Evolutionary conservation across 2,329 filamentous ascomycete species (phyloP).

Genomic region (Pseudogymnoascus pannorum): DNA sequence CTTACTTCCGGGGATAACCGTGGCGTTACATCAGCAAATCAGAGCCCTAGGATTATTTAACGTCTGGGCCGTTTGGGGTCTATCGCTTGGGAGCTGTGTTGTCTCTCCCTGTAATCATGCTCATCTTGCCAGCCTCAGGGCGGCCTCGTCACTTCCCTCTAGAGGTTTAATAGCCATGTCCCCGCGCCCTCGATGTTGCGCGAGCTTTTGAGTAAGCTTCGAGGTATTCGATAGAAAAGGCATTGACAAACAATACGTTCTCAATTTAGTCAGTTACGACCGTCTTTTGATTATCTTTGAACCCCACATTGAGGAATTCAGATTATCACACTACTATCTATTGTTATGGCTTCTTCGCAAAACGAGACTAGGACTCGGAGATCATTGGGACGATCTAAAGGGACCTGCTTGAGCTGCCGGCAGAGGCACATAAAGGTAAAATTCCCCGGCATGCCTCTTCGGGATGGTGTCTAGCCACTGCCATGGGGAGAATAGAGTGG

Average conservation of each 20-base stretch:
- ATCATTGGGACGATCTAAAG: not conserved
- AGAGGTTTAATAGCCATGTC: not conserved
- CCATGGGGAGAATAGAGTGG: not conserved
- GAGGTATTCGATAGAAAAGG: not conserved
- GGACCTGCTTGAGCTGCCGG: not conserved
- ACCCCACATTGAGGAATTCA: not conserved
- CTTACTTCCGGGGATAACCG: not conserved
- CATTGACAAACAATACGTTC: not conserved
- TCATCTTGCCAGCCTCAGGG: not conserved
- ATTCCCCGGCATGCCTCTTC: not conserved
- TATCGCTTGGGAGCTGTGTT: not conserved
- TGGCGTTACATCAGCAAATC: constrained; percentile 3
- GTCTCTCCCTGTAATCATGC: not conserved
- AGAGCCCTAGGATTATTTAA: not conserved
- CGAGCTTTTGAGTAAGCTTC: not conserved
- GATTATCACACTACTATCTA: not conserved
- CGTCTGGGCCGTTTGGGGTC: not conserved
- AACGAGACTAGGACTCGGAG: not conserved
- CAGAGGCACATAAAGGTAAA: constrained; percentile 7
- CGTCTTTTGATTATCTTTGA: not conserved
- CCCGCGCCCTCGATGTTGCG: not conserved
- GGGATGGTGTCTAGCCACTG: not conserved
- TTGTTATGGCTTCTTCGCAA: not conserved
- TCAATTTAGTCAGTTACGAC: not conserved
- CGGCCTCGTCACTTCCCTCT: constrained; percentile 2